phyloP scores from a whole-genome alignment of 1,139 yeast genomes.

The Torulaspora pretoriensis region DNA sequence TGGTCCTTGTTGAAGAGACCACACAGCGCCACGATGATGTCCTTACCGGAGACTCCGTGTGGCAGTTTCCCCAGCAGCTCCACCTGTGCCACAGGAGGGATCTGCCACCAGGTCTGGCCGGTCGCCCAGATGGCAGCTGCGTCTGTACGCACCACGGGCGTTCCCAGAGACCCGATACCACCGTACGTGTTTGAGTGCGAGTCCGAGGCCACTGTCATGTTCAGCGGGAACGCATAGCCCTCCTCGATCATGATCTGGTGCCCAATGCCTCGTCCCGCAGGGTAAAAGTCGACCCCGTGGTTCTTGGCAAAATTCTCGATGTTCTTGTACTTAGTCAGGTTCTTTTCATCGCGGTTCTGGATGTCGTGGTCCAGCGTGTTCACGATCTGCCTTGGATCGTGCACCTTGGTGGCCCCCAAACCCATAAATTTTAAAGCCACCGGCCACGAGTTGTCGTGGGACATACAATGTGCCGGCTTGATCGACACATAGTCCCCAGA shows the following conservation, averaged over 20 bases:
- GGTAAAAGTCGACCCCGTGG: conserved; percentile 96
- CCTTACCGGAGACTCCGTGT: conserved; percentile 89
- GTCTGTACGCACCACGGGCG: conserved; percentile 96
- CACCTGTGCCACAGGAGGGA: conserved; percentile 96
- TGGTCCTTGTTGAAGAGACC: conserved; percentile 94
- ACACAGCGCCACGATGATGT: conserved; percentile 92
- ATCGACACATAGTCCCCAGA: conserved; percentile 95
- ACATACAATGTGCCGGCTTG: conserved; percentile 96
- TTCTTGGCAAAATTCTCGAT: conserved; percentile 83
- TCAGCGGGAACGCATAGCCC: conserved; percentile 95
- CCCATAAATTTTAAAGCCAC: conserved; percentile 96
- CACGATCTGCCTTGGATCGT: conserved; percentile 85
- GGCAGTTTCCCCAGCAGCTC: conserved; percentile 80
- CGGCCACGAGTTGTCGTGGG: conserved; percentile 99
- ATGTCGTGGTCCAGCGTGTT: conserved; percentile 97
- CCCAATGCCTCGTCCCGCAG: conserved; percentile 98
- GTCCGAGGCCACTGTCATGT: conserved; percentile 92
- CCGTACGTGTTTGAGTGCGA: conserved; percentile 98
- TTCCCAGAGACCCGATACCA: conserved; percentile 92
- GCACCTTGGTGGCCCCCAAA: conserved; percentile 78
- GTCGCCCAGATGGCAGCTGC: conserved; percentile 99
- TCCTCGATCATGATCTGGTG: conserved; percentile 99
- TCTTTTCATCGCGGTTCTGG: conserved; percentile 85
- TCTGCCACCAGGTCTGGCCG: conserved; percentile 99
- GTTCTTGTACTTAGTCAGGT: conserved; percentile 78